These are phyloP conservation scores for Periglandula ipomoeae DNA, from an alignment of 2,329 filamentous ascomycete genomes.

Conservation along the genomic window DNA sequence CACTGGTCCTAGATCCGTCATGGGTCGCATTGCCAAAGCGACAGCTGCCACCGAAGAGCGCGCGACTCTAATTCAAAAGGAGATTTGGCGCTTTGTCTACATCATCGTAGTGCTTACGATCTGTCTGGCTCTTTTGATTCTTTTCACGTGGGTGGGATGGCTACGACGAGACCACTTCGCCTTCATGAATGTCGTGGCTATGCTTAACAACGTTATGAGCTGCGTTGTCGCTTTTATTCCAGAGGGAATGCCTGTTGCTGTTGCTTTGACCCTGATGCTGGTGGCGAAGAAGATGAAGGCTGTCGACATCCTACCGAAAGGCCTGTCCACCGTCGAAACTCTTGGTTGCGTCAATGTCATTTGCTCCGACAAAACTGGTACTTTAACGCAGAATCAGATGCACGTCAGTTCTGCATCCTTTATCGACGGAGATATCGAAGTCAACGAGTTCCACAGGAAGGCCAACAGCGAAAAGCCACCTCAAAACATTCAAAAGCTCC, in stretches of 20 bases:
- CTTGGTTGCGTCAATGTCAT: slow-evolving; percentile 35
- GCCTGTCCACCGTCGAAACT: slow-evolving; percentile 32
- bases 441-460: slow-evolving; percentile 16
- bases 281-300: slow-evolving; percentile 33
- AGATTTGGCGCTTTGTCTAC: slow-evolving; percentile 33
- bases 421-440: slow-evolving; percentile 22
- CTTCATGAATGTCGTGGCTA: slow-evolving; percentile 32
- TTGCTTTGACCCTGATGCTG: slow-evolving; percentile 32
- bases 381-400: slow-evolving; percentile 36
- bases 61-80: slow-evolving; percentile 29
- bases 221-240: slow-evolving; percentile 31
- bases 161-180: slow-evolving; percentile 24
- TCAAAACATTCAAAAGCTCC: slow-evolving; percentile 14
- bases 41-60: slow-evolving; percentile 27
- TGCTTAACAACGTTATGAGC: slow-evolving; percentile 37
- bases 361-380: slow-evolving; percentile 34
- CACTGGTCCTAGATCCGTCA: slow-evolving; percentile 30
- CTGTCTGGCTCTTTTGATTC: slow-evolving; percentile 28
- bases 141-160: slow-evolving; percentile 37
- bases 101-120: slow-evolving; percentile 32
- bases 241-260: slow-evolving; percentile 30
- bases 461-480: slow-evolving; percentile 11
- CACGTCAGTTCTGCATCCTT: slow-evolving; percentile 29
- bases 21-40: slow-evolving; percentile 31
- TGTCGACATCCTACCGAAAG: slow-evolving; percentile 32